These are phyloP conservation scores for Hortaea werneckii DNA, from an alignment of 2,329 filamentous ascomycete genomes.

Conservation along the genomic window DNA sequence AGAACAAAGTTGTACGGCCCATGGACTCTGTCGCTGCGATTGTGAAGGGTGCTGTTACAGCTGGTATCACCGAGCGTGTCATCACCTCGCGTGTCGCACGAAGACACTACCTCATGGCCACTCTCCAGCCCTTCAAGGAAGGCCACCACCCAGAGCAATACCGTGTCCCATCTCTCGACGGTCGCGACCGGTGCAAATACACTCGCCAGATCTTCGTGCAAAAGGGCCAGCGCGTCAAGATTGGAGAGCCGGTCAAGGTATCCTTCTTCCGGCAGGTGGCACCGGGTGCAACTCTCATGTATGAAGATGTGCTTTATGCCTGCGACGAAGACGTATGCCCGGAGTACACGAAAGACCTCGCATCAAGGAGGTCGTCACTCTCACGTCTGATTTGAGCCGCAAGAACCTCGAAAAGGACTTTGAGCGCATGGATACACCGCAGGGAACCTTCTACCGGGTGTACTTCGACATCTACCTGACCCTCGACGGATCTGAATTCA, in stretches of 20 bases:
- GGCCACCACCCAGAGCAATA: slow-evolving; percentile 97
- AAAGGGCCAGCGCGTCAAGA: slow-evolving; percentile 97
- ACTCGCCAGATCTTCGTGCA: slow-evolving; percentile 97
- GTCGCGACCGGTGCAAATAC: slow-evolving; percentile 97
- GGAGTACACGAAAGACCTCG: slow-evolving; percentile 99
- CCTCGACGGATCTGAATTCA: slow-evolving; percentile 94
- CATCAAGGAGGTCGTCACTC: slow-evolving; percentile 99
- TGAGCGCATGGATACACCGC: slow-evolving; percentile 96
- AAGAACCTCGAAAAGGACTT: slow-evolving; percentile 99
- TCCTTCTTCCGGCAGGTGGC: slow-evolving; percentile 98
- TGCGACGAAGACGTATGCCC: slow-evolving; percentile 97
- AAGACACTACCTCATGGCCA: slow-evolving; percentile 98
- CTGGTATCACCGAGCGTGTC: slow-evolving; percentile 93
- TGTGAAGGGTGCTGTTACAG: slow-evolving; percentile 95
- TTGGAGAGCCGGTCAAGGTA: slow-evolving; percentile 96
- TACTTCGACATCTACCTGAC: slow-evolving; percentile 71
- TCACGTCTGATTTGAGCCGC: slow-evolving; percentile 90
- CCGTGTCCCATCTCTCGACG: slow-evolving; percentile 89
- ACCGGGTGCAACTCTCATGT: slow-evolving; percentile 95
- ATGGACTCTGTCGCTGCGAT: slow-evolving; percentile 99
- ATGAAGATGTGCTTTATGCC: slow-evolving; percentile 94
- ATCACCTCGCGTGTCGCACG: slow-evolving; percentile 94
- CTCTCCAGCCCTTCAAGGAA: slow-evolving; percentile 96
- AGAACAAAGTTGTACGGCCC: slow-evolving; percentile 92
- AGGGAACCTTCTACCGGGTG: slow-evolving; percentile 85